Evolutionary conservation across 2,329 filamentous ascomycete species (phyloP).

Genomic region (Xylaria sp.): DNA sequence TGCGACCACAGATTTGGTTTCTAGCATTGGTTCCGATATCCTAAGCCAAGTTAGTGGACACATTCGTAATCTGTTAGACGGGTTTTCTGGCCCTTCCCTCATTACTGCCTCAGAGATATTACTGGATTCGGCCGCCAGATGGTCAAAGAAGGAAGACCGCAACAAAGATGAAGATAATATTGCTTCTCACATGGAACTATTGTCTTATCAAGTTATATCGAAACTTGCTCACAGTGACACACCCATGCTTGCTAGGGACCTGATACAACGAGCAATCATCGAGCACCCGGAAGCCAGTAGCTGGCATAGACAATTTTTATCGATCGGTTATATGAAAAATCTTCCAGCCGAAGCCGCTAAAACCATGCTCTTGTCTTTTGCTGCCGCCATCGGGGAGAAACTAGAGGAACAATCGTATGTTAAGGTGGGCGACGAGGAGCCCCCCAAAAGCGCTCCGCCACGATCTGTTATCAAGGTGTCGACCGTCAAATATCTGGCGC

Average conservation of each 20-base stretch:
- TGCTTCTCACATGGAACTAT: conserved; percentile 6
- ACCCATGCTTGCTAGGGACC: conserved; percentile 17
- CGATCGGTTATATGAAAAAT: conserved; percentile 27
- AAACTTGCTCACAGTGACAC: conserved; percentile 24
- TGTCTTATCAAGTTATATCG: conserved; percentile 20
- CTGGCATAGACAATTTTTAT: conserved; percentile 35
- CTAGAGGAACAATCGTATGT: conserved; percentile 35
- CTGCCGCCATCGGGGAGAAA: conserved; percentile 31
- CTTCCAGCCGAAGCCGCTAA: conserved; percentile 30
- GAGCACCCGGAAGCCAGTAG: conserved; percentile 33
- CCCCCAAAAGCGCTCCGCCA: conserved; percentile 25
- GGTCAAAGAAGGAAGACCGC: conserved; percentile 14
- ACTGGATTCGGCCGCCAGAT: conserved; percentile 17
- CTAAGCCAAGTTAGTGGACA: neutral
- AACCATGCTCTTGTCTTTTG: conserved; percentile 34
- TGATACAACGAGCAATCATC: conserved; percentile 30
- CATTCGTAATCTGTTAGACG: conserved; percentile 10
- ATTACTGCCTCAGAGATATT: conserved; percentile 27
- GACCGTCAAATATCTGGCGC: conserved; percentile 35
- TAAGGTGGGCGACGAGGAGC: conserved; percentile 29
- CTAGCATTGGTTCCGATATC: conserved; percentile 28
- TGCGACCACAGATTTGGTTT: conserved; percentile 12
- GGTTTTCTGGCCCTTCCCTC: conserved; percentile 24
- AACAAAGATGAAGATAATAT: conserved; percentile 23
- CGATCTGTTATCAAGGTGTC: conserved; percentile 32